Evolutionary conservation across 1,284 basidiomycete species (phyloP), one percentile per base, ranked within the genome.

Genomic region (Tilletia setariae): DNA sequence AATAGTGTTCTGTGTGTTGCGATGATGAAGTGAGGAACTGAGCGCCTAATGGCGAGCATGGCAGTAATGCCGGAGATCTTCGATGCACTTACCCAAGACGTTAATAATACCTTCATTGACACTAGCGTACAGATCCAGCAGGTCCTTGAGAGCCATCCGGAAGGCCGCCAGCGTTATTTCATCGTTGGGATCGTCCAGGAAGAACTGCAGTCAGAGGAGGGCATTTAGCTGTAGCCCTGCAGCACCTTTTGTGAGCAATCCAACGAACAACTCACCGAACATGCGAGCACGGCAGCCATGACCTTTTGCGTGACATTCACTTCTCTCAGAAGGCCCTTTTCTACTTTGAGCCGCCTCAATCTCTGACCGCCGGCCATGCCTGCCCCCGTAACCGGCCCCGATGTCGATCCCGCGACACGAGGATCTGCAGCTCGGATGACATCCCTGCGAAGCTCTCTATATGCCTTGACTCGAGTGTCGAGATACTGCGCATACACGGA

Each of bases 51-150:
- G 53, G 28, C 11, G 28, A 9, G n/a, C n/a, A n/a, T 7, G 28
- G 43, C 19, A 28, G n/a, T 32, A 7, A 23, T 0, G 1, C 21
- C 21, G 23, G n/a, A n/a, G n/a, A n/a, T n/a, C n/a, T n/a, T n/a
- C n/a, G n/a, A 32, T 32, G 15, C 4, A 59, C 66, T 42, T 30
- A 68, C 69, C 65, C 40, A 81, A 74, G 44, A 98, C 89, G 82
- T 98, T 98, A 85, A 97, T 96, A 63, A 98, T 92, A 68, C 95
- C 95, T 81, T 99, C 95, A 78, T 99, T 99, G 70, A 93, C 91
- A 2, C 93, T 94, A 80, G 96, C 94, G 83, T 98, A 98, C 21
- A 98, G 86, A 67, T 96, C 91, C 63, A 98, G 86, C 7, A 98
- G 87, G 82, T 99, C 96, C 81, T 98, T 98, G 74, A 98, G 91